These are phyloP conservation scores for Kwoniella dejecticola DNA, from an alignment of 768 basidiomycete genomes.

Conservation along the genomic window DNA sequence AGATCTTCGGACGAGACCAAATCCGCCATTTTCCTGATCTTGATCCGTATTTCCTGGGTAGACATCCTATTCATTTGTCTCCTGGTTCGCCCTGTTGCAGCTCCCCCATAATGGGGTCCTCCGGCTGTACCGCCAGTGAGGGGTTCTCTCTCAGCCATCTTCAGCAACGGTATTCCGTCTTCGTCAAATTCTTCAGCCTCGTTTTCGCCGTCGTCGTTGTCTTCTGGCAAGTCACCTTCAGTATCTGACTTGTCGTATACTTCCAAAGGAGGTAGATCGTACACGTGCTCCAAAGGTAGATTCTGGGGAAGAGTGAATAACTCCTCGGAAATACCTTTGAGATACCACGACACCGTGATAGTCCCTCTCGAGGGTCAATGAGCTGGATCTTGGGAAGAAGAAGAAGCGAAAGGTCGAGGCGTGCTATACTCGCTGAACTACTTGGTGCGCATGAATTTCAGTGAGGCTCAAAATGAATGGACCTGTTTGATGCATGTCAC, in stretches of 20 bases:
- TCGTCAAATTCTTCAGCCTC: slow-evolving; percentile 1
- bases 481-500: not conserved
- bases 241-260: slow-evolving; percentile 4
- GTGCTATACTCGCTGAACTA: too few species aligned
- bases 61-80: slow-evolving; percentile 10
- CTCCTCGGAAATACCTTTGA: slow-evolving; percentile 2
- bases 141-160: not conserved
- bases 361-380: not conserved
- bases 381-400: not conserved
- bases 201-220: not conserved
- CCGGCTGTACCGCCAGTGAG: not conserved
- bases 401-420: not conserved
- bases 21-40: slow-evolving; percentile 19
- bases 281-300: slow-evolving; percentile 14
- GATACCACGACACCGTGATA: slow-evolving; percentile 9
- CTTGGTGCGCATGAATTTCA: too few species aligned
- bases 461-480: too few species aligned
- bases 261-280: slow-evolving; percentile 2
- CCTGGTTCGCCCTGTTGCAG: not conserved
- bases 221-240: not conserved
- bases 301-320: slow-evolving; percentile 20
- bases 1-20: slow-evolving; percentile 2
- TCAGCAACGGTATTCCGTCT: slow-evolving; percentile 1
- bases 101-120: too few species aligned
- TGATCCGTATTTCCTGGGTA: slow-evolving; percentile 9